A percentile compares a stretch with the other conserved stretches of the same genome.
phyloP scores from a whole-genome alignment of 768 basidiomycete species.

The Psilocybe subaeruginosa region DNA sequence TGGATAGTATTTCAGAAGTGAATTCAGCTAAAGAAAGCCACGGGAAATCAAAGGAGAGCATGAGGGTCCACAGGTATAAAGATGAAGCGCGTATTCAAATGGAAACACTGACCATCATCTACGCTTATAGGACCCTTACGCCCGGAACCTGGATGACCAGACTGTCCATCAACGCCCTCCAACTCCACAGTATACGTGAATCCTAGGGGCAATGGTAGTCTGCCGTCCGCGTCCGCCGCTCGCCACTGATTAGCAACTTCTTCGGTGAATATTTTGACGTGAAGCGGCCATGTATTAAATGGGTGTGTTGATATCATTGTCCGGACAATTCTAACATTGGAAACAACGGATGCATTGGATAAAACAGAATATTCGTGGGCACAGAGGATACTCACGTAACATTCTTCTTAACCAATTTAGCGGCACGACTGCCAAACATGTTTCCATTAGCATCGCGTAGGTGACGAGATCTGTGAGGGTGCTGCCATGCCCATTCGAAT shows the following conservation, averaged over 20 bases:
- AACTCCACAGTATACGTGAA: slow-evolving; percentile 56
- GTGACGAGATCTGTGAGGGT: slow-evolving; percentile 72
- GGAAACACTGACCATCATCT: slow-evolving; percentile 48
- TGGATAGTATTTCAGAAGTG: slow-evolving; percentile 49
- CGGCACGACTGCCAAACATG: slow-evolving; percentile 36
- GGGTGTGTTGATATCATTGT: slow-evolving; percentile 68
- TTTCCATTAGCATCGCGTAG: slow-evolving; percentile 48
- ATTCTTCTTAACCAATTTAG: slow-evolving; percentile 42
- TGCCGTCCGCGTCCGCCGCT: slow-evolving; percentile 25
- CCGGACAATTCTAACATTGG: slow-evolving; percentile 52
- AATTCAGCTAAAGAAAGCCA: slow-evolving; percentile 42
- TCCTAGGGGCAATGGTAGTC: slow-evolving; percentile 48
- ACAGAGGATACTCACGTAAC: slow-evolving; percentile 44
- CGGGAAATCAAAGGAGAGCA: not conserved
- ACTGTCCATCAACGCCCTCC: slow-evolving; percentile 74
- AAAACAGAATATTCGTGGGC: not conserved
- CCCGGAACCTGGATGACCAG: slow-evolving; percentile 55
- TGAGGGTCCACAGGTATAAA: slow-evolving; percentile 1
- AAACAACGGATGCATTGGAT: not conserved
- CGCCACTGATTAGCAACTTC: slow-evolving; percentile 63
- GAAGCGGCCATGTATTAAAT: slow-evolving; percentile 74
- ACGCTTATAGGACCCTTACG: slow-evolving; percentile 57
- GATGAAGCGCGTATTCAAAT: not conserved
- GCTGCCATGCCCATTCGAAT: slow-evolving; percentile 90
- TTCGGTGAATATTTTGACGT: slow-evolving; percentile 73